Base-by-base conservation (phyloP, 306 rosid species). In the Abrus precatorius region DNA sequence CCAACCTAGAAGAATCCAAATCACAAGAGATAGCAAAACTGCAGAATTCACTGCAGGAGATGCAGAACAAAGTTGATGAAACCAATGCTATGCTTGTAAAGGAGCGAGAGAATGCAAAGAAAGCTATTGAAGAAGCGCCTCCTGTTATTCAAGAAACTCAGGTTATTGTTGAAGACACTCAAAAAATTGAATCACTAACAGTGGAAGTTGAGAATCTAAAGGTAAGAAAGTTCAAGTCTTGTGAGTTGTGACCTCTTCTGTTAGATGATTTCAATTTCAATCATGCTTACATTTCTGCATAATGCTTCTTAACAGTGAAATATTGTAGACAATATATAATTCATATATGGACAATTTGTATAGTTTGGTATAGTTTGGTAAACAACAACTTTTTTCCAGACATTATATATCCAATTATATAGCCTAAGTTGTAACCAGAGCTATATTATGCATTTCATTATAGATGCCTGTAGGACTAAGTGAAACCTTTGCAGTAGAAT, bases 1-100 rank as follows among this genome's bases (percentile, higher is more conserved):
- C 92, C 59, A 94, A 93, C 85, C 86, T 87, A 68, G 98, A 93
- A 85, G 98, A 93, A 82, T 87, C 93, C 72, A 93, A 93, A 82
- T 83, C 89, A 69, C 93, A 93, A 73, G 98, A 93, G 91, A 75
- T 88, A 10, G 81, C 92, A 54, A 93, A 90, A 86, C 80, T 93
- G 90, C 91, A 88, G 91, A 90, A 85, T 66, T 84, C 91, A 27
- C 72, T 91, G 79, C 91, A 87, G 88, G 94, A 87, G 79, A 72
- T 85, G 91, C 93, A 90, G 83, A 64, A 45, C 56, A 91, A 88
- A 85, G 68, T 81, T 73, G 92, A 93, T 29, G 98, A 91, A 84
- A 75, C 92, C 85, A 91, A 83, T 83, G 89, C 91, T 74, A 47
- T 84, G 55, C 85, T 91, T 66, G 47, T 70, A 76, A 90, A 86